Conservation (phyloP, 306 rosid genomes). For the Hippophae tibetana region DNA sequence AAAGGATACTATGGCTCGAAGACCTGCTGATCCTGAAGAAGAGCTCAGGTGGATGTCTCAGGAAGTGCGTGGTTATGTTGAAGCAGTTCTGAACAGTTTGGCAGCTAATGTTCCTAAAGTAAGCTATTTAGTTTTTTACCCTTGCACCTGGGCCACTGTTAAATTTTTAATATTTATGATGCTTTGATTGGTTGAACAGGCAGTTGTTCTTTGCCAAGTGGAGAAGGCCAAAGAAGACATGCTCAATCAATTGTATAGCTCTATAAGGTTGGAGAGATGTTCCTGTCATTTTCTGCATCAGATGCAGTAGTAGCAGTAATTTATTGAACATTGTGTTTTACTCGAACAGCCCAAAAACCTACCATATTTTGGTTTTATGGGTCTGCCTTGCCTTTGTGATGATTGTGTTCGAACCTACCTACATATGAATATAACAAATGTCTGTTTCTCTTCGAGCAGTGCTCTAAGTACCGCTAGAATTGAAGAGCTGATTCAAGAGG, state of each 20-base stretch:
- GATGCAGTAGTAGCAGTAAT: neutral
- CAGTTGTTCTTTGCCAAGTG: constrained; percentile 75
- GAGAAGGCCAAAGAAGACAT: constrained; percentile 78
- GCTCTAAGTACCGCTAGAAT: constrained; percentile 57
- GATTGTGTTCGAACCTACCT: neutral
- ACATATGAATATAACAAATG: neutral
- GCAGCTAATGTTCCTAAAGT: constrained; percentile 85
- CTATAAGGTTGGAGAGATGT: constrained; percentile 37
- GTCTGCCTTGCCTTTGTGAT: neutral
- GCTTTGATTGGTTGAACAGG: constrained; percentile 37
- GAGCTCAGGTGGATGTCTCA: constrained; percentile 64
- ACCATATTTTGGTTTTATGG: no score
- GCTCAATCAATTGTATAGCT: constrained; percentile 70
- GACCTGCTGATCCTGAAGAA: constrained; percentile 58
- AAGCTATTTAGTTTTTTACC: constrained; percentile 4
- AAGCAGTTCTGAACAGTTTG: constrained; percentile 71
- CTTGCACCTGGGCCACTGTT: no score
- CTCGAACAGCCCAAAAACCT: neutral
- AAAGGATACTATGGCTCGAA: constrained; percentile 50
- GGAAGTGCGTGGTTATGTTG: constrained; percentile 65
- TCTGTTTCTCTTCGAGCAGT: constrained; percentile 24
- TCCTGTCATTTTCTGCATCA: constrained; percentile 2
- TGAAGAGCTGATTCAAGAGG: constrained; percentile 69
- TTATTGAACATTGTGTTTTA: neutral
- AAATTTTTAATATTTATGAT: neutral